Evolutionary conservation across 495 filamentous ascomycete species (phyloP).

Genomic region (Barbatosphaeria neglecta): DNA sequence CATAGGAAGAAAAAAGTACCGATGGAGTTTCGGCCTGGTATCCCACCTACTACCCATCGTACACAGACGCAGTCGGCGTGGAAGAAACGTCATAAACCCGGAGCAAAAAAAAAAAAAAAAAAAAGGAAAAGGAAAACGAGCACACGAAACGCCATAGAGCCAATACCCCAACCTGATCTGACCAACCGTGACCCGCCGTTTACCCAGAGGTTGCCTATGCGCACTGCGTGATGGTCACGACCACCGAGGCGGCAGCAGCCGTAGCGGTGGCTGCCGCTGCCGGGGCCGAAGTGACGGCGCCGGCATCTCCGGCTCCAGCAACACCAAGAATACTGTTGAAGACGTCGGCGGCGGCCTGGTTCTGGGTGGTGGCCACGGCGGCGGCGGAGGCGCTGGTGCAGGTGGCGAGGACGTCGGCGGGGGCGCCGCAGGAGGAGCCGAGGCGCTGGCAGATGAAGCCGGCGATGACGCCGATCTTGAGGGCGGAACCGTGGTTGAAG

Average conservation of each 20-base stretch:
- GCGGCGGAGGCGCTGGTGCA: constrained; percentile 23
- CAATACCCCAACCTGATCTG: no score
- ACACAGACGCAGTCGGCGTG: no score
- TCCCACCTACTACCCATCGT: no score
- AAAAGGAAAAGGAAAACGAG: no score
- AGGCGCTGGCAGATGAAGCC: constrained; percentile 35
- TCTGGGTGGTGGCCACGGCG: constrained; percentile 6
- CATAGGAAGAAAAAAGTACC: no score
- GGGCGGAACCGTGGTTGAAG: constrained; percentile 35
- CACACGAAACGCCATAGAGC: no score
- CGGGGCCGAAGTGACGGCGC: background rate
- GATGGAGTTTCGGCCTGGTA: no score
- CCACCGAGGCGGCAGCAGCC: background rate
- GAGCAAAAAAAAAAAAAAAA: no score
- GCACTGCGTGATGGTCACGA: background rate
- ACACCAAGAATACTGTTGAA: constrained; percentile 24
- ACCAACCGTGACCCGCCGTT: no score
- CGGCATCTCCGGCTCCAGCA: background rate
- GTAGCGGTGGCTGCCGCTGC: background rate
- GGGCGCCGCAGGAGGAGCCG: constrained; percentile 27
- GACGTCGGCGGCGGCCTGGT: constrained; percentile 32
- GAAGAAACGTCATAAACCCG: no score
- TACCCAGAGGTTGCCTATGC: no score
- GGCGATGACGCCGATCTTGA: constrained; percentile 30
- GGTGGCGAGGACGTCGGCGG: constrained; percentile 18